phyloP scores from a whole-genome alignment of 176 grass and related monocot species.

The Rhynchospora tenuis region DNA sequence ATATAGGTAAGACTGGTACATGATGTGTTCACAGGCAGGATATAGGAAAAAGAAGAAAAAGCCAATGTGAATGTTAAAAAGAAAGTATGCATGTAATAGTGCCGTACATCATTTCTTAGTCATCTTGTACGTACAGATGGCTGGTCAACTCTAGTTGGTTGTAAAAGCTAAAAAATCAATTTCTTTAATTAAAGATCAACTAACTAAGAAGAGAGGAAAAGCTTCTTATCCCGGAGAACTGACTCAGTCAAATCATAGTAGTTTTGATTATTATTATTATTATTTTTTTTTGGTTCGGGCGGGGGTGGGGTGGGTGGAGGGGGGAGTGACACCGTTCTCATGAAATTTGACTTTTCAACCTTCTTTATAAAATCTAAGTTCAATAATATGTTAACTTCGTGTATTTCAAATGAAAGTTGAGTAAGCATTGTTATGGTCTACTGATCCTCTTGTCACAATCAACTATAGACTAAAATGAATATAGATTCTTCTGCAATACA shows the following conservation, averaged over 20 bases:
- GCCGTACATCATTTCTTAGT: neutral
- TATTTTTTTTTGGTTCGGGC: no score
- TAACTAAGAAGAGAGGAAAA: neutral
- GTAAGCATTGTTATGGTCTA: neutral
- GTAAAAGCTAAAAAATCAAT: neutral
- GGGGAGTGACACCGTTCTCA: neutral
- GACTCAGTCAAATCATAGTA: neutral
- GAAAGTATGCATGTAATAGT: neutral
- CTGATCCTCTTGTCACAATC: neutral
- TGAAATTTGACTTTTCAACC: neutral
- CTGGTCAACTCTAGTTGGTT: neutral
- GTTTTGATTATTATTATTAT: no score
- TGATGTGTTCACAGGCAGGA: neutral
- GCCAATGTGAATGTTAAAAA: neutral
- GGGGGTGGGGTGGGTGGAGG: no score
- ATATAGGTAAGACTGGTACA: neutral
- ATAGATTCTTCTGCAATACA: neutral
- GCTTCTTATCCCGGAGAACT: neutral
- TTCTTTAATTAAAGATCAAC: neutral
- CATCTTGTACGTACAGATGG: neutral
- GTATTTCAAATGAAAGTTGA: neutral
- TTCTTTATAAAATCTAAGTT: neutral
- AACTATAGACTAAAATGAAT: neutral
- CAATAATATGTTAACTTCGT: neutral
- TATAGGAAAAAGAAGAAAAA: neutral